These are phyloP conservation scores for Mollisia scopiformis DNA, from an alignment of 2,329 filamentous ascomycete genomes.

Conservation along the genomic window DNA sequence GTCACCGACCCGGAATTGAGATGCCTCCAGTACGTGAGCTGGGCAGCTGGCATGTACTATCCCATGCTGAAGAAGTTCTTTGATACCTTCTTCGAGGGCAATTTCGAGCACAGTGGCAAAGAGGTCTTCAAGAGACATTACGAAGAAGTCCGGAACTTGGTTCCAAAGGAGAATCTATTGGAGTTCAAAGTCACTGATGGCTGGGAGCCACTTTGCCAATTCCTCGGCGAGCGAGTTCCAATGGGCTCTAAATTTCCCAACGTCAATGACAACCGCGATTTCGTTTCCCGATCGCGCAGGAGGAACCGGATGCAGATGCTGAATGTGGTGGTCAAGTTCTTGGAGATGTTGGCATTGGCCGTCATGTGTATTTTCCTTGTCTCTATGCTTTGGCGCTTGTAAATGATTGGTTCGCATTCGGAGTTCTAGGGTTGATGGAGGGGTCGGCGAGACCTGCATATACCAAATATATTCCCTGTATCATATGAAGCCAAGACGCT, in stretches of 20 bases:
- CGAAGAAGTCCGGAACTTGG: conserved; percentile 10
- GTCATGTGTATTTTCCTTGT: conserved; percentile 9
- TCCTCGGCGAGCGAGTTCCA: background rate
- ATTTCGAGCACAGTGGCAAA: conserved; percentile 6
- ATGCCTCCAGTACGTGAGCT: too few species aligned
- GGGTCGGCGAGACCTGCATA: background rate
- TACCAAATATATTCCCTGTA: background rate
- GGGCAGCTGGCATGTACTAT: too few species aligned
- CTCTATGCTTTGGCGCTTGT: conserved; percentile 8
- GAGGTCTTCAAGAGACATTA: conserved; percentile 9
- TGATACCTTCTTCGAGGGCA: too few species aligned
- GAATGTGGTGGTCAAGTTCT: conserved; percentile 41
- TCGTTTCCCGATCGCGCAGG: conserved; percentile 47
- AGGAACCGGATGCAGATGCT: conserved; percentile 52
- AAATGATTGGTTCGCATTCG: background rate
- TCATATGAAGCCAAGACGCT: background rate
- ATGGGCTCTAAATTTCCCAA: background rate
- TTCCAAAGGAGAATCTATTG: conserved; percentile 18
- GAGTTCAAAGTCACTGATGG: conserved; percentile 21
- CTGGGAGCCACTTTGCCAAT: conserved; percentile 27
- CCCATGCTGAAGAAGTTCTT: too few species aligned
- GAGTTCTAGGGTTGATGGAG: background rate
- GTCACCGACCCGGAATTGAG: too few species aligned
- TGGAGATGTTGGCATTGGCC: conserved; percentile 8
- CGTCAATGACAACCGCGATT: conserved; percentile 42